Conservation (phyloP, 2,329 filamentous ascomycete genomes). For the Penicillium sp. region DNA sequence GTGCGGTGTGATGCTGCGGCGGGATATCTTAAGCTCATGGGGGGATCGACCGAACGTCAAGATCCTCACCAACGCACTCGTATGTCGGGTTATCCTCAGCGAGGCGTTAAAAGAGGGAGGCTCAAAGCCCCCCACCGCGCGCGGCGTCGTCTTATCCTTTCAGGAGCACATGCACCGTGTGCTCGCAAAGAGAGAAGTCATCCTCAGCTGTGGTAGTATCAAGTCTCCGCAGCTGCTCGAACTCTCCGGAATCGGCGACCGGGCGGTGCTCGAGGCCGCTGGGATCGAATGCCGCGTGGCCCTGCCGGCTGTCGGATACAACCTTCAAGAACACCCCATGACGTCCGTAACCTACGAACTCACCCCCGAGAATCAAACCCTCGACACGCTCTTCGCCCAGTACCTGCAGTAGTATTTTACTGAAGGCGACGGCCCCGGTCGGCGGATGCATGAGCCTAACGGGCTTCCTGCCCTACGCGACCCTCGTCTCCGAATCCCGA, state of each 20-base stretch:
- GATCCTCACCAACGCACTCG: conserved; percentile 51
- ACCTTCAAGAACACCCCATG: conserved; percentile 51
- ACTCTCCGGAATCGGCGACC: conserved; percentile 62
- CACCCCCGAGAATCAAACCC: conserved; percentile 6
- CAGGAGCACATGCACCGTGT: conserved; percentile 40
- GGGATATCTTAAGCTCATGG: conserved; percentile 43
- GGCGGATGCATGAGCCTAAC: conserved; percentile 9
- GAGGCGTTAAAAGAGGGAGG: conserved; percentile 11
- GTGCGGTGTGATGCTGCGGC: conserved; percentile 45
- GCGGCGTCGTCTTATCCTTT: conserved; percentile 49
- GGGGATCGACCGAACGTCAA: conserved; percentile 48
- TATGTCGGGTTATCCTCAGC: conserved; percentile 33
- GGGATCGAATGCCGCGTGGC: conserved; percentile 48
- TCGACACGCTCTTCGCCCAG: conserved; percentile 16
- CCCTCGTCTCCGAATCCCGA: conserved; percentile 3
- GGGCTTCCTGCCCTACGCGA: conserved; percentile 18
- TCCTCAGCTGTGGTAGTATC: conserved; percentile 62
- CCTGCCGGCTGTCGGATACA: conserved; percentile 52
- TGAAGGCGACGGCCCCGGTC: conserved; percentile 9
- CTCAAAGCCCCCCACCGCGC: not conserved
- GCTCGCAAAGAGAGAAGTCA: conserved; percentile 53
- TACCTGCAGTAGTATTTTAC: conserved; percentile 17
- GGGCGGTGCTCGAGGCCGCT: conserved; percentile 43
- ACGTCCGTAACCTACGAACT: conserved; percentile 23
- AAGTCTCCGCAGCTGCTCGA: conserved; percentile 65